These are phyloP conservation scores for Clonostachys chloroleuca DNA, from an alignment of 2,329 filamentous ascomycete species.

Conservation along the genomic window DNA sequence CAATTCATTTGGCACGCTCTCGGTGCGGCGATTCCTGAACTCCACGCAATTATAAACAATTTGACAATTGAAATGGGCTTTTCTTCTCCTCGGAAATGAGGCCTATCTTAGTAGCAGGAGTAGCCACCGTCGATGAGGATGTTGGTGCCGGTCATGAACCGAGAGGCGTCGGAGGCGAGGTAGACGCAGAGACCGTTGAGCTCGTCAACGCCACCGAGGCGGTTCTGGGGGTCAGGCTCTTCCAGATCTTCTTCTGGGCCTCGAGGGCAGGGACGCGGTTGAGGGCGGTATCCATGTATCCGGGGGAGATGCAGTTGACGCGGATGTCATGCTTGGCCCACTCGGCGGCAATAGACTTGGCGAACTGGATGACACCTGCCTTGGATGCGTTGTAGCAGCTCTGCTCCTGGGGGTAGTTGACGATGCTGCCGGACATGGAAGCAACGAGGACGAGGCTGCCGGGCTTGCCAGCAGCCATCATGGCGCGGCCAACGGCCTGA, in stretches of 20 bases:
- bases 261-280: conserved; percentile 76
- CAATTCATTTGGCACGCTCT: no score
- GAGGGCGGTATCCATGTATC: conserved; percentile 82
- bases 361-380: conserved; percentile 73
- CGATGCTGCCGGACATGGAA: conserved; percentile 78
- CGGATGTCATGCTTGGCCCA: conserved; percentile 80
- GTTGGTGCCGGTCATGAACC: conserved; percentile 76
- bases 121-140: conserved; percentile 68
- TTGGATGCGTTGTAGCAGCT: conserved; percentile 82
- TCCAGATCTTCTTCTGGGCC: conserved; percentile 80
- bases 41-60: conserved; percentile 2
- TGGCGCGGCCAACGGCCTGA: conserved; percentile 65
- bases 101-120: conserved; percentile 47
- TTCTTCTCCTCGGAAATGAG: no score
- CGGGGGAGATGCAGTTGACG: conserved; percentile 80
- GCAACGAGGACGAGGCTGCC: conserved; percentile 74
- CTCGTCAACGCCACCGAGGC: conserved; percentile 69
- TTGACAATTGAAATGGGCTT: no score
- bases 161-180: conserved; percentile 67
- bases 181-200: conserved; percentile 75
- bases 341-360: conserved; percentile 77
- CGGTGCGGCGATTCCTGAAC: conserved; percentile 1
- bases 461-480: conserved; percentile 68
- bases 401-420: conserved; percentile 85
- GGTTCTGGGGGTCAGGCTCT: conserved; percentile 65